Base-by-base conservation (phyloP, 108 stramenopile species). In the Discostella stelligeroides region DNA sequence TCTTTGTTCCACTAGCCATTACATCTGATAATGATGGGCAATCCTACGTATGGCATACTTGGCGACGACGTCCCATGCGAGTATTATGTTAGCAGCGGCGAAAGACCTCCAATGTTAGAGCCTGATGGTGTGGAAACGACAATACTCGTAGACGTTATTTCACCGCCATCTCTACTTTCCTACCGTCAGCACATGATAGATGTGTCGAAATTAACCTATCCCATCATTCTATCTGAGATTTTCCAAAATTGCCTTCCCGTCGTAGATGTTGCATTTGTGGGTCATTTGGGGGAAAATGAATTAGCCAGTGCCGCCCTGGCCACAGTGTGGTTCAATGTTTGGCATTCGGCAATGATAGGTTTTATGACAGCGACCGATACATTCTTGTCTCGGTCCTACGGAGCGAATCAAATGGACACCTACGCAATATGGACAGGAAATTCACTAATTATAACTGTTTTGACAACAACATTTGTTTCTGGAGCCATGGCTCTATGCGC, bases 281-380 rank as follows among this genome's bases (percentile, higher is more conserved):
- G 82, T 7, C 55, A 75, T 25, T 58, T 83, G 6, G 63, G 59
- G 5, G 79, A 75, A 45, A 48, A 83, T 54, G 82, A 83, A 29
- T 55, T 83, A 15, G 82, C 77, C 8, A 67, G 72, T 11, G 73
- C 73, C n/a, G 78, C 82, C 1, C 50, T 83, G 29, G 82, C 82
- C 12, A 83, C 68, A 5, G 77, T 66, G 3, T 83, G 82, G 82
- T 83, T 79, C 68, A 79, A 83, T 42, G 28, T 82, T 25, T 83
- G 77, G 77, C 79, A 83, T 41, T 23, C 68, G 7, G 40, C 73
- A 39, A 83, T 83, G 72, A 48, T 66, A 21, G 82, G 82, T 6
- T 79, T 83, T 64, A 70, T 66, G 60, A 76, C 82, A 11, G 66
- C 82, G 13, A 79, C 75, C 64, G 82, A 83, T 66, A 79, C 82